These are phyloP conservation scores for Neofusicoccum kwambonambiense DNA, from an alignment of 2,329 filamentous ascomycete genomes.

Conservation along the genomic window DNA sequence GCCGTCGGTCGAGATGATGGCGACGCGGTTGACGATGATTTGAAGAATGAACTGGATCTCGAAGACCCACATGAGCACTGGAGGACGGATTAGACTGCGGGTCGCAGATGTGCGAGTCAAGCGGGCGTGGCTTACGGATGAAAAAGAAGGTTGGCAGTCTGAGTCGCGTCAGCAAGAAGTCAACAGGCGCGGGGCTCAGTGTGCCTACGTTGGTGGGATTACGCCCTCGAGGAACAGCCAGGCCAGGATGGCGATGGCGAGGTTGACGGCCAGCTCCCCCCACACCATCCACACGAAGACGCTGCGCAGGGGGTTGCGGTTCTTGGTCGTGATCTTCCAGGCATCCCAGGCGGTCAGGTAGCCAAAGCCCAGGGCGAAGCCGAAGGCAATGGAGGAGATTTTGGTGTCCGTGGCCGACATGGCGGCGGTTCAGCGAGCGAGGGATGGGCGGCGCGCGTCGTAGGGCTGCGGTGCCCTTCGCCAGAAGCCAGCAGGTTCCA, in stretches of 20 bases:
- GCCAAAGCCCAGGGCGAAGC: constrained; percentile 13
- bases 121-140: neutral
- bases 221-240: constrained; percentile 43
- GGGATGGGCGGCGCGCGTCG: neutral
- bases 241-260: constrained; percentile 40
- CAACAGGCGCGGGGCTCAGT: too few species aligned
- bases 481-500: neutral
- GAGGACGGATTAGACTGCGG: neutral
- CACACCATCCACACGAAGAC: constrained; percentile 48
- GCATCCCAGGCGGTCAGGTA: constrained; percentile 16
- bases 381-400: constrained; percentile 6
- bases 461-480: neutral
- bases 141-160: constrained; percentile 18
- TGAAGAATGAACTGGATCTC: constrained; percentile 35
- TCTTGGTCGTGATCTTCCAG: constrained; percentile 2
- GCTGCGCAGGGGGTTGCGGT: constrained; percentile 4
- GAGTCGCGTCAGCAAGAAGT: neutral
- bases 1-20: constrained; percentile 25
- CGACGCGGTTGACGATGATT: constrained; percentile 32
- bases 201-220: constrained; percentile 32
- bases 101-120: neutral
- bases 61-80: constrained; percentile 42
- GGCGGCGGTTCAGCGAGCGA: neutral
- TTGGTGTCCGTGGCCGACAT: constrained; percentile 5
- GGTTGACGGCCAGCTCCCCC: constrained; percentile 44